Conservation (phyloP, 306 rosid genomes). For the Trifolium dubium region DNA sequence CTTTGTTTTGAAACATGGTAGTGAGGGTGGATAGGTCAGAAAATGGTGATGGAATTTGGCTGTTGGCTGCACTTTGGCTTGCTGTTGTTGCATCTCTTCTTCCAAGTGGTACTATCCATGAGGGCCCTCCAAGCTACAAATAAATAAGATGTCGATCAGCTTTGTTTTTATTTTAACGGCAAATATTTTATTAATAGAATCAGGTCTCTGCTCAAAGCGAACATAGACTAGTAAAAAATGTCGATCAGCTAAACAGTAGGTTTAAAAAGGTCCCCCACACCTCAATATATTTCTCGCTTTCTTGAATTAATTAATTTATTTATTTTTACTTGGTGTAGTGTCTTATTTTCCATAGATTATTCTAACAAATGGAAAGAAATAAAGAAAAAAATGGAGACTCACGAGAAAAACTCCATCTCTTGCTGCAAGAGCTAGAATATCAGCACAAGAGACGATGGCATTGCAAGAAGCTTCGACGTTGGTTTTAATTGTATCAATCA, state of each 20-base stretch:
- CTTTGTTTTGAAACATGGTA: conserved; percentile 49
- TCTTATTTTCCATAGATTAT: too few relatives aligned
- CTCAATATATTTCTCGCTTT: too few relatives aligned
- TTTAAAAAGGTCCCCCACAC: too few relatives aligned
- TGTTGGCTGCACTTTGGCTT: conserved; percentile 64
- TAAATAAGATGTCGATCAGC: neutral
- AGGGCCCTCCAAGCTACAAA: conserved; percentile 75
- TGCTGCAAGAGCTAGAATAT: conserved; percentile 80
- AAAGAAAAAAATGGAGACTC: neutral
- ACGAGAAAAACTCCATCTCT: conserved; percentile 72
- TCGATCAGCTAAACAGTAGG: too few relatives aligned
- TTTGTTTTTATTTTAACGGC: too few relatives aligned
- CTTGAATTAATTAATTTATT: too few relatives aligned
- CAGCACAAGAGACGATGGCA: conserved; percentile 80
- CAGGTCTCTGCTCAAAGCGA: too few relatives aligned
- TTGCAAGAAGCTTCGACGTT: conserved; percentile 74
- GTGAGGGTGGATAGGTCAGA: conserved; percentile 57
- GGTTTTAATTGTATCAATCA: conserved; percentile 72
- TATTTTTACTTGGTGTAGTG: too few relatives aligned
- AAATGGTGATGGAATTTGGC: conserved; percentile 59
- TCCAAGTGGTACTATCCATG: conserved; percentile 69
- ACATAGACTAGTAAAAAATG: too few relatives aligned
- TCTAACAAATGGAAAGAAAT: too few relatives aligned
- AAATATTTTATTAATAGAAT: too few relatives aligned
- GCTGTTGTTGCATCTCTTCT: conserved; percentile 80